A percentile compares a stretch with the other conserved stretches of the same genome.
These are phyloP conservation scores for Vinca minor DNA, from an alignment of 257 asterid genomes.

Conservation along the genomic window DNA sequence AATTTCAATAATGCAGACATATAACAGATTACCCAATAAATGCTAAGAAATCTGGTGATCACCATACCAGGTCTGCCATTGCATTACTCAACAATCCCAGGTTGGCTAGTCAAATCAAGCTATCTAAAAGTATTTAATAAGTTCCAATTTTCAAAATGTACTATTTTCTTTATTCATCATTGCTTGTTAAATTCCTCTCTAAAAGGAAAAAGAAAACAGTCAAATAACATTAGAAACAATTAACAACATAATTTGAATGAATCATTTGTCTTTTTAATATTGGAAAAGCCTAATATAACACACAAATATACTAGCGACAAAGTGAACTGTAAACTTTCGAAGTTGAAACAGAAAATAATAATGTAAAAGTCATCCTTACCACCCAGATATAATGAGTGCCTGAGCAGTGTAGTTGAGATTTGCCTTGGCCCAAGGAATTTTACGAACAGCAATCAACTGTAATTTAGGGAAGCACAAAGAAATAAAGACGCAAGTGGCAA, in stretches of 20 bases:
- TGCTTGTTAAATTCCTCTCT: background rate
- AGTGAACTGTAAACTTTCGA: background rate
- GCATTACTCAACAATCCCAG: background rate
- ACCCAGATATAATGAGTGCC: constrained; percentile 69
- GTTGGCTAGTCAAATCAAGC: background rate
- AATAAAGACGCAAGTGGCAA: background rate
- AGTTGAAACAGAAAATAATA: background rate
- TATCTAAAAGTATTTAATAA: background rate
- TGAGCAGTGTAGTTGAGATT: constrained; percentile 74
- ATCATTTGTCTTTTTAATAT: background rate
- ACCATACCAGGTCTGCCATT: background rate
- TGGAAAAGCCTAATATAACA: background rate
- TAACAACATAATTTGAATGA: background rate
- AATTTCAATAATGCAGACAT: background rate
- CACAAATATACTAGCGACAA: background rate
- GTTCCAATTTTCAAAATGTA: background rate
- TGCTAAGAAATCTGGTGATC: background rate
- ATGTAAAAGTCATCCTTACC: constrained; percentile 31
- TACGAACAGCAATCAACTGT: constrained; percentile 62
- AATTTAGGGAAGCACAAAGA: constrained; percentile 7
- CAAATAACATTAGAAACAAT: background rate
- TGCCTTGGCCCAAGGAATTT: constrained; percentile 83
- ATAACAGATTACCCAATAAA: background rate
- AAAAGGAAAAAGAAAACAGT: background rate
- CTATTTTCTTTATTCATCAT: background rate